These are phyloP conservation scores for Brettanomyces bruxellensis DNA, from an alignment of 805 yeast genomes.

Conservation along the genomic window DNA sequence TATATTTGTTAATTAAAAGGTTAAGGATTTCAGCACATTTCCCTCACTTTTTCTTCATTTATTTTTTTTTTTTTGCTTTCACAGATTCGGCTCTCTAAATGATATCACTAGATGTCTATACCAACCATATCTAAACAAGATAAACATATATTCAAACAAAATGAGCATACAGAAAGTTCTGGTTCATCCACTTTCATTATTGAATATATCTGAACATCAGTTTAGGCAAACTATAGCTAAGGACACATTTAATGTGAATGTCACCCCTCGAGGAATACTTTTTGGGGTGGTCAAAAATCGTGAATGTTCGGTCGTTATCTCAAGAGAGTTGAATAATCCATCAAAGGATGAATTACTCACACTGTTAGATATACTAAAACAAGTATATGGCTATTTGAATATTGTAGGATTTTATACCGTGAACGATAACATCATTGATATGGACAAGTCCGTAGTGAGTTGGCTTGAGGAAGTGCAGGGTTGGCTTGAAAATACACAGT, in stretches of 20 bases:
- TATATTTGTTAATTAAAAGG: too few species aligned
- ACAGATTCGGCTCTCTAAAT: too few species aligned
- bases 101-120: too few species aligned
- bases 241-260: too few species aligned
- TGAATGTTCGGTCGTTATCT: conserved; percentile 1
- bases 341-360: not conserved
- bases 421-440: not conserved
- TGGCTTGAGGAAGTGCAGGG: not conserved
- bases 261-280: conserved; percentile 3
- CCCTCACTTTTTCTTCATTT: too few species aligned
- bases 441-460: not conserved
- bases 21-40: too few species aligned
- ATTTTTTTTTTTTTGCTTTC: too few species aligned
- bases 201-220: conserved; percentile 8
- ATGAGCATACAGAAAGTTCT: not conserved
- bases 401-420: conserved; percentile 18
- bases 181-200: conserved; percentile 6
- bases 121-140: too few species aligned
- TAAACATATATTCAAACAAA: not conserved
- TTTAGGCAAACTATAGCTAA: not conserved
- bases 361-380: conserved; percentile 11
- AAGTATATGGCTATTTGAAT: conserved; percentile 16
- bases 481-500: not conserved
- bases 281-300: conserved; percentile 5
- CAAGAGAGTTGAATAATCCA: not conserved